phyloP scores from a whole-genome alignment of 176 grass and related monocot species.

The Zea luxurians region DNA sequence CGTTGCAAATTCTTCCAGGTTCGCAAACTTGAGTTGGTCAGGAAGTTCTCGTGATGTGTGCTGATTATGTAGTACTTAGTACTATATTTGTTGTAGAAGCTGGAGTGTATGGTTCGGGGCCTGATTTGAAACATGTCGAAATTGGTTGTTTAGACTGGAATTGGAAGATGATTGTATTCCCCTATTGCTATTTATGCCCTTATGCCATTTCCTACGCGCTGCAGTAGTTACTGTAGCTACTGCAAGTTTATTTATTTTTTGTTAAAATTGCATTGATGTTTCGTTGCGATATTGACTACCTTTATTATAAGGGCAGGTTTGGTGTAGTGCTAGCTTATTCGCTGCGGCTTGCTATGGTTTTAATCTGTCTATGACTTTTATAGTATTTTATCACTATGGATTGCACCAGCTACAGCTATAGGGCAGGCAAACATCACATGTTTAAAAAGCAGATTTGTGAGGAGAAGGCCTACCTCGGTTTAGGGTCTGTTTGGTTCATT shows the following conservation, averaged over 20 bases:
- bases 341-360: no score
- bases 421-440: no score
- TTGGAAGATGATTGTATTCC: background rate
- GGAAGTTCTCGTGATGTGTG: slow-evolving; percentile 48
- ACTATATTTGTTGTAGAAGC: background rate
- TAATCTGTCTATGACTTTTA: no score
- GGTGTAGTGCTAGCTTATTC: no score
- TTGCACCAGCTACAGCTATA: no score
- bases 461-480: no score
- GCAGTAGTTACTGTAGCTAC: background rate
- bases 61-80: background rate
- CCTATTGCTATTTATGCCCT: background rate
- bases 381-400: no score
- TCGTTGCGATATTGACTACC: background rate
- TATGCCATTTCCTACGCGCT: background rate
- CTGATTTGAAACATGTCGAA: background rate
- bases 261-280: background rate
- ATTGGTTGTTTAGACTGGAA: background rate
- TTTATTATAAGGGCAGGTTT: background rate
- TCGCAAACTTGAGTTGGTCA: slow-evolving; percentile 71
- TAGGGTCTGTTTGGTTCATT: no score
- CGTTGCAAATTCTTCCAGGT: slow-evolving; percentile 91
- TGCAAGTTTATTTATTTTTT: background rate
- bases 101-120: background rate
- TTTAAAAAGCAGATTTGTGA: no score